Evolutionary conservation across 345 rosid genomes (phyloP).

Genomic region (Streptanthus diversifolius): DNA sequence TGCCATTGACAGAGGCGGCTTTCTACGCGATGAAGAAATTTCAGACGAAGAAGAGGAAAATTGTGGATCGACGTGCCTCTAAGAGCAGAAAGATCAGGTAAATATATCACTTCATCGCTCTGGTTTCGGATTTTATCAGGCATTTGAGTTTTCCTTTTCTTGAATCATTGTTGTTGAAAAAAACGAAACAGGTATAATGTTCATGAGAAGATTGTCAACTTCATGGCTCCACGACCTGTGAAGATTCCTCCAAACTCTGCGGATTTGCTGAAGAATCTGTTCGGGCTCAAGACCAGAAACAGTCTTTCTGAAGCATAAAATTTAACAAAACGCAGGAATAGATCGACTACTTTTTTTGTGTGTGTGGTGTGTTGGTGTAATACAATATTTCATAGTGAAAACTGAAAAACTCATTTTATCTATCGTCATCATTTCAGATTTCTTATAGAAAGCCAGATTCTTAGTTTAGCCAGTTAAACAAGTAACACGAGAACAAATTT

Average conservation of each 20-base stretch:
- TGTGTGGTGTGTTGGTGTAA: conserved; percentile 3
- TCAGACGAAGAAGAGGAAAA: conserved; percentile 79
- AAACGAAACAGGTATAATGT: conserved; percentile 55
- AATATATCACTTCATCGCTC: background rate
- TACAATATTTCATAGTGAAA: background rate
- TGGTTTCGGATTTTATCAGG: background rate
- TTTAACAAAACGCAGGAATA: background rate
- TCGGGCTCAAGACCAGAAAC: conserved; percentile 57
- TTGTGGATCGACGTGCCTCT: conserved; percentile 84
- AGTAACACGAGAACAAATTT: too few species aligned
- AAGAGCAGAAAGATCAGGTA: conserved; percentile 89
- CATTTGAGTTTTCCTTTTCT: background rate
- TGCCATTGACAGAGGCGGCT: conserved; percentile 54
- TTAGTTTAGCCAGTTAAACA: too few species aligned
- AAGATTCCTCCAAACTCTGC: conserved; percentile 64
- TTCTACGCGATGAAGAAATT: conserved; percentile 65
- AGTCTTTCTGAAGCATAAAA: conserved; percentile 14
- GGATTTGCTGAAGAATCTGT: conserved; percentile 70
- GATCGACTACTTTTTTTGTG: background rate
- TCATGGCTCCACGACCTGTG: conserved; percentile 72
- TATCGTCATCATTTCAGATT: background rate
- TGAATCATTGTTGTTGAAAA: background rate
- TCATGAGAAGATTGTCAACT: conserved; percentile 77
- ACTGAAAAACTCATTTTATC: background rate
- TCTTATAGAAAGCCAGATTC: too few species aligned